phyloP scores from a whole-genome alignment of 2,329 filamentous ascomycete species.

The Colletotrichum orchidophilum region DNA sequence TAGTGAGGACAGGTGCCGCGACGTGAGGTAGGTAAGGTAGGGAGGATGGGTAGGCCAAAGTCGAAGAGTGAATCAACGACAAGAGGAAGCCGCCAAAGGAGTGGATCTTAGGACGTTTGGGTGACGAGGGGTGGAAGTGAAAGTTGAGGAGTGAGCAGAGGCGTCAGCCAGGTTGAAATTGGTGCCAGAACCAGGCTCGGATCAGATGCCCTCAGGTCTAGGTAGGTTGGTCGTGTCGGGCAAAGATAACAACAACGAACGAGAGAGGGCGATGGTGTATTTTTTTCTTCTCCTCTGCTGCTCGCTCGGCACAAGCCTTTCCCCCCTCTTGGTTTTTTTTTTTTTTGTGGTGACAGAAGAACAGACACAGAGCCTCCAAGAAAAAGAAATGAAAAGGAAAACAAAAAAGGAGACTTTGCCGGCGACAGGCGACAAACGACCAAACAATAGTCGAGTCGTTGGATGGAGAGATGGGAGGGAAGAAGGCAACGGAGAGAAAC shows the following conservation, averaged over 20 bases:
- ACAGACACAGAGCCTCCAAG: slow-evolving; percentile 27
- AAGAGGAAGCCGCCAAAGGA: slow-evolving; percentile 29
- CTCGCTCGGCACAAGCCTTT: slow-evolving; percentile 9
- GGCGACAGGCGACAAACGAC: not conserved
- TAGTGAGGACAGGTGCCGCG: not conserved
- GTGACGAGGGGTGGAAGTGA: not conserved
- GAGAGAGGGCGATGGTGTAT: slow-evolving; percentile 10
- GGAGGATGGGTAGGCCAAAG: not conserved
- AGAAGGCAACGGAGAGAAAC: not conserved
- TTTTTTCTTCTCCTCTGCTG: not conserved
- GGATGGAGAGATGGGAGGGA: not conserved
- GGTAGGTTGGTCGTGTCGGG: slow-evolving; percentile 3
- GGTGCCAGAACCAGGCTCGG: slow-evolving; percentile 6
- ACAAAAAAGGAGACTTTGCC: slow-evolving; percentile 2
- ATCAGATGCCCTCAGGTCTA: slow-evolving; percentile 15
- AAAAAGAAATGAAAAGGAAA: not conserved
- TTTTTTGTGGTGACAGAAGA: slow-evolving; percentile 27
- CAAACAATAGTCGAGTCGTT: not conserved
- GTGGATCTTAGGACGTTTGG: slow-evolving; percentile 2
- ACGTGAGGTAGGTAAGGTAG: not conserved
- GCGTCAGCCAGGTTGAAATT: slow-evolving; percentile 22
- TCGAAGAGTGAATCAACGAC: slow-evolving; percentile 15
- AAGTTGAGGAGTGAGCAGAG: slow-evolving; percentile 16
- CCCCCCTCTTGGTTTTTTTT: slow-evolving; percentile 17
- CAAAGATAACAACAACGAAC: slow-evolving; percentile 27